Evolutionary conservation across 306 rosid genomes (phyloP), one percentile per base, ranked within the genome.

Genomic region (Echinosophora koreensis): DNA sequence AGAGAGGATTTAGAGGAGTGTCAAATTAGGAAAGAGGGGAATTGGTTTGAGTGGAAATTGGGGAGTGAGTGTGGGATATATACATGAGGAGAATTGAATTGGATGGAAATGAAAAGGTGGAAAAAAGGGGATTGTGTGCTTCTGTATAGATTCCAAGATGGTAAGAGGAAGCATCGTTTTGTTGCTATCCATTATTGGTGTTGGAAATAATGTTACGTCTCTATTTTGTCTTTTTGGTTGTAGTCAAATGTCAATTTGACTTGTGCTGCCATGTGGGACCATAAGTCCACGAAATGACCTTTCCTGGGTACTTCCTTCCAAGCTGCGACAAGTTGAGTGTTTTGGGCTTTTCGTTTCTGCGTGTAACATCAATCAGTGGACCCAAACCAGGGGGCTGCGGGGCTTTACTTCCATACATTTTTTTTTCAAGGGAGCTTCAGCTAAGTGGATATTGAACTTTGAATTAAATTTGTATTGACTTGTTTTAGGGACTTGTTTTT

Each of bases 81-180:
- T 39, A 73, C 49, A 77, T 37, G 77, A n/a, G 5, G 12, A 74
- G 0, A 1, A 10, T 34, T 56, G 22, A 22, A 5, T 30, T 30
- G 22, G 15, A 12, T 4, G 2, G 6, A 0, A 5, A 27, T 17
- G 12, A 32, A 57, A 35, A 14, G 4, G n/a, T n/a, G 14, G 1
- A 7, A 35, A 37, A 22, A 3, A 1, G 28, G 12, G 5, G 9
- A 22, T 5, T 30, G 52, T 7, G 79, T 35, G 56, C 5, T 81
- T 76, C 85, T 1, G n/a, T 2, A 2, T 57, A 28, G 78, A 6
- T 76, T 82, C 85, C 74, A 56, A 52, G 85, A 82, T 52, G 85
- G 74, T 17, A 74, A 42, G 82, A 82, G 81, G 85, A 82, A 82
- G 78, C 74, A 69, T 82, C 85, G 41, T 63, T 69, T 76, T 54